Base-by-base conservation (phyloP, 169 alveolate species). In the Cryptosporidium muris region DNA sequence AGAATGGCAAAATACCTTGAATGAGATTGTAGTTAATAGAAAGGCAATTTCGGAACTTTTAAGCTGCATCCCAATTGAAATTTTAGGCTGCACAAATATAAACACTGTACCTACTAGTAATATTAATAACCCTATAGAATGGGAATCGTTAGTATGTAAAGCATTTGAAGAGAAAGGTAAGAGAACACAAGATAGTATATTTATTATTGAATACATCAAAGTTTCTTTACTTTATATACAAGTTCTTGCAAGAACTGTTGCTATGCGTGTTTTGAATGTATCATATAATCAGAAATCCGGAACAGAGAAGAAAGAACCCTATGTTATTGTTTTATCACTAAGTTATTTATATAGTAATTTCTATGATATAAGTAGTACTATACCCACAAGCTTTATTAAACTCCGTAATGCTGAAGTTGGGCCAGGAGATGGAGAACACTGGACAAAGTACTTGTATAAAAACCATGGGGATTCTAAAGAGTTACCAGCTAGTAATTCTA, bases 51-150 rank as follows among this genome's bases (percentile, higher is more conserved):
- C 62, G n/a, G 85, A 74, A 47, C 64, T 74, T 5, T 74, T 74
- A 42, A 74, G 85, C 45, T 74, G 85, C 25, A 62, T 74, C n/a
- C 85, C 85, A 43, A 14, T 58, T 25, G 85, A 74, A 53, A 34
- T 74, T 4, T 16, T 74, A 43, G 54, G 74, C 2, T 43, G 60
- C 45, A 48, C 40, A 56, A 25, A 16, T 16, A 47, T 7, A 9
- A 68, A 34, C 6, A 54, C 36, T 11, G 42, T 25, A 14, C 11
- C 38, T 42, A 42, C 36, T n/a, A 68, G 60, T 34, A 8, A 58
- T 34, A 74, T 36, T 25, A 16, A 11, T 43, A n/a, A 53, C n/a
- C n/a, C 12, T 11, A 65, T 65, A 49, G 74, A 74, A 14, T 58
- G 40, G 56, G 67, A 74, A 38, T n/a, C 43, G 7, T 42, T 12